Conservation (phyloP, 768 basidiomycete genomes). For the Calocybe gangraenosa region DNA sequence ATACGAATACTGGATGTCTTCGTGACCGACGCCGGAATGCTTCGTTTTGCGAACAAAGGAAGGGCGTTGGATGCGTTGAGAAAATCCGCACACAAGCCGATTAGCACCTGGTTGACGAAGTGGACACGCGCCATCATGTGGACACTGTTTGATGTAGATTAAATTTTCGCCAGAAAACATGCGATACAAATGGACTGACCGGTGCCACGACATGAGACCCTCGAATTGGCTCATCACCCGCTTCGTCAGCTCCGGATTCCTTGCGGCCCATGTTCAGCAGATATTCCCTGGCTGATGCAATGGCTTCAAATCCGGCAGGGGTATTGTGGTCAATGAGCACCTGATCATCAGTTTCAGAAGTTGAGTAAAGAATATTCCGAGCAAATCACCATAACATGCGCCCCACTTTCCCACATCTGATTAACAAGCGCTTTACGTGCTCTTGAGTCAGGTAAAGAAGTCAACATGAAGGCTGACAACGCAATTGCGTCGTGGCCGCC, state of each 20-base stretch:
- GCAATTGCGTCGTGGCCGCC: conserved; percentile 57
- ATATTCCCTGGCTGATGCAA: conserved; percentile 75
- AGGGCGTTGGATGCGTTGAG: conserved; percentile 85
- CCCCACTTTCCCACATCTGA: conserved; percentile 91
- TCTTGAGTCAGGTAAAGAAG: conserved; percentile 59
- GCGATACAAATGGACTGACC: conserved; percentile 38
- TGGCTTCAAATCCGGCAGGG: conserved; percentile 65
- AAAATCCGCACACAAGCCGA: conserved; percentile 72
- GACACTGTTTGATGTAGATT: conserved; percentile 53
- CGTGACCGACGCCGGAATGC: conserved; percentile 79
- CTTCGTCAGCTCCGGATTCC: conserved; percentile 47
- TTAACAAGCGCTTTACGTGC: conserved; percentile 66
- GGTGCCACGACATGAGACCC: conserved; percentile 89
- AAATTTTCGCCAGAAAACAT: conserved; percentile 4
- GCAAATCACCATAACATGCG: conserved; percentile 65
- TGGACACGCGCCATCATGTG: conserved; percentile 86
- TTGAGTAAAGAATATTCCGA: conserved; percentile 5
- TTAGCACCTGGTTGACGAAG: conserved; percentile 53
- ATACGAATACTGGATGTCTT: conserved; percentile 88
- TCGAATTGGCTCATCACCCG: conserved; percentile 27
- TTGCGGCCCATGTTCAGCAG: conserved; percentile 61
- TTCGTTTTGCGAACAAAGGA: conserved; percentile 84
- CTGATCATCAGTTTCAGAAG: conserved; percentile 32
- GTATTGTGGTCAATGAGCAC: conserved; percentile 85
- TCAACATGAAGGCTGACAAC: conserved; percentile 82